phyloP scores from a whole-genome alignment of 2,329 filamentous ascomycete genomes.

The Fusarium poae region DNA sequence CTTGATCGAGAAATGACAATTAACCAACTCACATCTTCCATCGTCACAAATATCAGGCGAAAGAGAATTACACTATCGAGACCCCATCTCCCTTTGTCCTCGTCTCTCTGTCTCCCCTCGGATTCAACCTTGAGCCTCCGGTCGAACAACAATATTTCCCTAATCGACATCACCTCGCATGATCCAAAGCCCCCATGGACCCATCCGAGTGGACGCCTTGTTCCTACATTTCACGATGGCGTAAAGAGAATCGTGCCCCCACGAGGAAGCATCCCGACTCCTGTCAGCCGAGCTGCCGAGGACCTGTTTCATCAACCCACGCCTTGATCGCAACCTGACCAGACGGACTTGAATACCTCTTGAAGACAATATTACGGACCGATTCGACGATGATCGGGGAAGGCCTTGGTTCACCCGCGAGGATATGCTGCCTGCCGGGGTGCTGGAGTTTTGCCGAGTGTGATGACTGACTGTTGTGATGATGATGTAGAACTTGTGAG shows the following conservation, averaged over 20 bases:
- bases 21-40: neutral
- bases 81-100: slow-evolving; percentile 15
- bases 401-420: neutral
- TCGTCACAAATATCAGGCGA: neutral
- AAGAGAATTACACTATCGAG: neutral
- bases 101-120: neutral
- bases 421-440: slow-evolving; percentile 11
- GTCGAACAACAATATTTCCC: slow-evolving; percentile 31
- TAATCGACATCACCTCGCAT: slow-evolving; percentile 26
- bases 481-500: slow-evolving; percentile 16
- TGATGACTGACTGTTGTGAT: slow-evolving; percentile 31
- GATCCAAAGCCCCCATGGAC: slow-evolving; percentile 26
- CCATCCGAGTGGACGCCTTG: slow-evolving; percentile 35
- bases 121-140: neutral
- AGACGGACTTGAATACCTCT: neutral
- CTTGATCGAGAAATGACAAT: neutral
- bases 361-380: neutral
- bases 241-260: slow-evolving; percentile 30
- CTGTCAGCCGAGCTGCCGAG: slow-evolving; percentile 21
- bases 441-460: slow-evolving; percentile 10
- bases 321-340: slow-evolving; percentile 14
- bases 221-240: slow-evolving; percentile 29
- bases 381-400: neutral
- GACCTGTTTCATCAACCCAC: slow-evolving; percentile 31
- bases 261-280: slow-evolving; percentile 30